Evolutionary conservation across 1,284 basidiomycete genomes (phyloP).

Genomic region (Cryptococcus hybrid): DNA sequence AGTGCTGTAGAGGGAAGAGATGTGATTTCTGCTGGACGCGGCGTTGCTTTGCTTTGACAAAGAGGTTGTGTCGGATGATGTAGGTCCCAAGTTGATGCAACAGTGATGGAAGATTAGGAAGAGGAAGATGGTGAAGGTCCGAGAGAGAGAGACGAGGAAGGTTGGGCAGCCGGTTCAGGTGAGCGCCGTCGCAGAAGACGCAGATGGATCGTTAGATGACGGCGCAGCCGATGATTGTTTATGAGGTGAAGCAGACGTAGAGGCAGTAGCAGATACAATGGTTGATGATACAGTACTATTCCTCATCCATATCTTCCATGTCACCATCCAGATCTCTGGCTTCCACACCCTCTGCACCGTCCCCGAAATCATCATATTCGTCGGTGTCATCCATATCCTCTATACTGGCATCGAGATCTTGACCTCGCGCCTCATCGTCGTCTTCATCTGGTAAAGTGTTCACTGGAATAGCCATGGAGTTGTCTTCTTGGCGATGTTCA

Average conservation of each 20-base stretch:
- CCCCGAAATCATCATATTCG: conserved; percentile 5
- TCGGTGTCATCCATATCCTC: conserved; percentile 31
- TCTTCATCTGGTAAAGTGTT: conserved; percentile 10
- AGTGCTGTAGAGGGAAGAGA: too few relatives aligned
- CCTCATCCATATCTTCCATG: neutral
- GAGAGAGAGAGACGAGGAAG: too few relatives aligned
- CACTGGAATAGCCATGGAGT: conserved; percentile 11
- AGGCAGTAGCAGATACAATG: neutral
- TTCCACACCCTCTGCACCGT: conserved; percentile 13
- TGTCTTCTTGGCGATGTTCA: conserved; percentile 43
- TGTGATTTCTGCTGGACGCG: too few relatives aligned
- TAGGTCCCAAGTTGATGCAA: too few relatives aligned
- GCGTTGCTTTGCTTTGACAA: too few relatives aligned
- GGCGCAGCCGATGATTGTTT: neutral
- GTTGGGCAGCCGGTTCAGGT: too few relatives aligned
- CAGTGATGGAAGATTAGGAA: too few relatives aligned
- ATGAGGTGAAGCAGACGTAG: neutral
- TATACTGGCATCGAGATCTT: conserved; percentile 37
- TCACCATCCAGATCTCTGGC: conserved; percentile 4
- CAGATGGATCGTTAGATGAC: neutral
- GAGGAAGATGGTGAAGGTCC: too few relatives aligned
- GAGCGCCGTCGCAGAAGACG: too few relatives aligned
- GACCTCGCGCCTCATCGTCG: conserved; percentile 18
- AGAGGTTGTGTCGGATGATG: too few relatives aligned
- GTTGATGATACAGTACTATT: neutral